Conservation (phyloP, 169 alveolate genomes). For the Perkinsus olseni region DNA sequence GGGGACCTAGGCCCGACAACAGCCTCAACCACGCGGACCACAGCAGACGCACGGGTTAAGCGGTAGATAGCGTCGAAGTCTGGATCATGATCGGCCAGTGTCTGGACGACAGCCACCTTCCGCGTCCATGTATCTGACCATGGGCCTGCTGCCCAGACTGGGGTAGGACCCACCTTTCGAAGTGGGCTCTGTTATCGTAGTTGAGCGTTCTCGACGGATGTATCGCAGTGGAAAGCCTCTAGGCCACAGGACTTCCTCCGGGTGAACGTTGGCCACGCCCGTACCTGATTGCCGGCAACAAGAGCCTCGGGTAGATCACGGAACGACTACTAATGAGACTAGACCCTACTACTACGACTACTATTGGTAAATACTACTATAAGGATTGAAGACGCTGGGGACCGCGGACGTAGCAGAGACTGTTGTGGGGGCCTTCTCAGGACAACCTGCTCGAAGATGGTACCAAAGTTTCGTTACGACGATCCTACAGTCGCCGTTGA, state of each 20-base stretch:
- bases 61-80: background rate
- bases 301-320: too few relatives aligned
- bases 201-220: background rate
- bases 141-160: background rate
- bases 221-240: background rate
- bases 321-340: too few relatives aligned
- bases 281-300: background rate
- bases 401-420: background rate
- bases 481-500: background rate
- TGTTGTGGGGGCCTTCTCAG: background rate
- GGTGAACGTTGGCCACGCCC: background rate
- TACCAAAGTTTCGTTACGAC: background rate
- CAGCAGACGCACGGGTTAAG: background rate
- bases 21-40: background rate
- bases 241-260: background rate
- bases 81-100: background rate
- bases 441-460: background rate
- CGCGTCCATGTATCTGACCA: background rate
- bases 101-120: background rate
- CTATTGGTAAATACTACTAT: background rate
- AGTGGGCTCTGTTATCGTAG: background rate
- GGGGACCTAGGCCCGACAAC: background rate
- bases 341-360: too few relatives aligned
- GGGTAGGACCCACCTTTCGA: background rate
- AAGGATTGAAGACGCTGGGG: background rate